Base-by-base conservation (phyloP, 208 protist species). In the Trypanosoma brucei region DNA sequence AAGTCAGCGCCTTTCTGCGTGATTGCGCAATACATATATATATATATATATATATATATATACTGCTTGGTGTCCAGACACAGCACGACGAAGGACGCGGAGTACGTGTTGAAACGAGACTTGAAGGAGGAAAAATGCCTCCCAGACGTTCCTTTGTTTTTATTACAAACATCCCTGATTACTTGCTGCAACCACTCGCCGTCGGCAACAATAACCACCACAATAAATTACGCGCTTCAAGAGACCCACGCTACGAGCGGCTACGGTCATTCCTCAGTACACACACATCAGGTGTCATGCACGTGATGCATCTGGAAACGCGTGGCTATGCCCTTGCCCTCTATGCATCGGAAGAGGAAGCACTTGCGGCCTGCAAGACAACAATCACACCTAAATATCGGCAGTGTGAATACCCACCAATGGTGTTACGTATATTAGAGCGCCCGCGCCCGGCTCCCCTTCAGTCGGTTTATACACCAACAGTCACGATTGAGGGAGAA, bases 221-320 rank as follows among this genome's bases (percentile, higher is more conserved):
- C 35, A 45, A 22, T 5, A 35, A 60, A 11, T 31, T 48, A 46
- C 59, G 63, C n/a, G 40, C 70, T 2, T 79, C 76, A 57, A 81
- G 88, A 30, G 86, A 95, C 59, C 84, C 84, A 6, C 82, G 83
- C n/a, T 95, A 90, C 55, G 84, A 95, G 67, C 75, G 77, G 2
- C 76, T 95, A 55, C 86, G 86, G 3, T 76, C 76, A 0, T 59
- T 92, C n/a, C 74, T 95, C 3, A 72, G 76, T 2, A 70, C 89
- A 34, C 78, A 93, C 72, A 90, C 79, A 45, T 78, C 85, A 33
- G 87, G 87, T 3, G 70, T 96, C 42, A 96, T 96, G 90, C 75
- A 85, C 3, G 84, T 88, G 1, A 90, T 92, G 83, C 86, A 93
- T 56, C 85, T 93, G 7, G 83, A 92, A 59, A 84, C 75, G 8